These are phyloP conservation scores for Stagonosporopsis cucurbitacearum DNA, from an alignment of 2,329 filamentous ascomycete species.

Conservation along the genomic window DNA sequence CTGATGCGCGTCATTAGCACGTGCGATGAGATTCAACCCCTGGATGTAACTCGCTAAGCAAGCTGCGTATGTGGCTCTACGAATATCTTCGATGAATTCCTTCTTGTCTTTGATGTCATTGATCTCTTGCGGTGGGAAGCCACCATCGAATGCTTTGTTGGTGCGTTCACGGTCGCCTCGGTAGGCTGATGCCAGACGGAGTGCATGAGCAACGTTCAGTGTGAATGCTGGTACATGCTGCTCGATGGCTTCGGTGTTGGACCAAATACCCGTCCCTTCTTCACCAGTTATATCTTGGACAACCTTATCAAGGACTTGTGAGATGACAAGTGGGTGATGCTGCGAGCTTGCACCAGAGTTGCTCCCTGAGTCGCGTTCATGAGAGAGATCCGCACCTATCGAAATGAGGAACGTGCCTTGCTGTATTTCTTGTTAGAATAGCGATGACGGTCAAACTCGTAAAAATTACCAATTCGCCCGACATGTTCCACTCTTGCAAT, in stretches of 20 bases:
- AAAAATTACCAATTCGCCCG: constrained; percentile 60
- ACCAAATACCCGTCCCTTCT: constrained; percentile 73
- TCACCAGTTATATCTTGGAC: constrained; percentile 71
- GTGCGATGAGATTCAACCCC: constrained; percentile 69
- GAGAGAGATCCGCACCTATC: constrained; percentile 68
- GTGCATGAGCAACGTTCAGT: constrained; percentile 66
- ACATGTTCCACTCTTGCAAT: constrained; percentile 66
- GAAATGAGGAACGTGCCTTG: constrained; percentile 66
- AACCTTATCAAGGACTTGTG: constrained; percentile 71
- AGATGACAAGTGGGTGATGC: constrained; percentile 59
- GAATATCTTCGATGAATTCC: constrained; percentile 63
- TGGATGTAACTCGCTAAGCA: constrained; percentile 70
- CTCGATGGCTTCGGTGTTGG: constrained; percentile 65
- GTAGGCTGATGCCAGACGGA: constrained; percentile 69
- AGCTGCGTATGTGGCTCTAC: constrained; percentile 66
- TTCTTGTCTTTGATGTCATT: constrained; percentile 40
- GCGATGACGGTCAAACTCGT: background rate
- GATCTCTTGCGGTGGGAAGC: constrained; percentile 50
- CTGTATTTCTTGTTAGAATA: constrained; percentile 26
- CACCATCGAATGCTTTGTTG: constrained; percentile 55
- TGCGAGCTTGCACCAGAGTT: constrained; percentile 28
- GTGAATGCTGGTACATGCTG: constrained; percentile 70
- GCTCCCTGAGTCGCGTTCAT: constrained; percentile 52
- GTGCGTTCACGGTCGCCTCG: constrained; percentile 61
- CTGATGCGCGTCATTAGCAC: constrained; percentile 62